phyloP scores from a whole-genome alignment of 129 eudicot genomes.

The Flaveria bidentis region DNA sequence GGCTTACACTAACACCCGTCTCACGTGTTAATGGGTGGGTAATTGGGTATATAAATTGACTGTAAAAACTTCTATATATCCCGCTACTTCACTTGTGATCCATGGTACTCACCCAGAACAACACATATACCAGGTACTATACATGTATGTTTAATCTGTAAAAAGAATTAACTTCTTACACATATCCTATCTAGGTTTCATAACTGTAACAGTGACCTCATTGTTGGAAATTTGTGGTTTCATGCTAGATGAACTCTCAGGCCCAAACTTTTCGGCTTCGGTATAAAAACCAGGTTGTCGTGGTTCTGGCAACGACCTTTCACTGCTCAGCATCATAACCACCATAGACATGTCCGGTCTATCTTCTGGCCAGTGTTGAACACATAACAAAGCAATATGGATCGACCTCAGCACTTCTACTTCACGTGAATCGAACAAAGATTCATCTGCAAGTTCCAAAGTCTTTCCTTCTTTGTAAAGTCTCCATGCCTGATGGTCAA shows the following conservation, averaged over 20 bases:
- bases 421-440: background rate
- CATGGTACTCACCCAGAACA: too few species aligned
- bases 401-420: background rate
- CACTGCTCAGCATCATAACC: background rate
- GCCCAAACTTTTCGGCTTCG: background rate
- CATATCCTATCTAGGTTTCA: too few species aligned
- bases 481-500: background rate
- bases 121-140: too few species aligned
- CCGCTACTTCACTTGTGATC: too few species aligned
- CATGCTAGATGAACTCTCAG: background rate
- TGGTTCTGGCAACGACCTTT: background rate
- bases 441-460: background rate
- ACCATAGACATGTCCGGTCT: background rate
- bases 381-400: background rate
- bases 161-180: too few species aligned
- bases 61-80: too few species aligned
- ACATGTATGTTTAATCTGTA: too few species aligned
- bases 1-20: too few species aligned
- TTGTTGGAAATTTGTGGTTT: background rate
- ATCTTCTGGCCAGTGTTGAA: background rate
- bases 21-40: too few species aligned
- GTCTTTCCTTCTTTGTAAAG: too few species aligned
- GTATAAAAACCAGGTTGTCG: background rate
- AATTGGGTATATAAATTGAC: too few species aligned
- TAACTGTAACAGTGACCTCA: background rate